Conservation (phyloP, 345 rosid species). For the Euphorbia lathyris region DNA sequence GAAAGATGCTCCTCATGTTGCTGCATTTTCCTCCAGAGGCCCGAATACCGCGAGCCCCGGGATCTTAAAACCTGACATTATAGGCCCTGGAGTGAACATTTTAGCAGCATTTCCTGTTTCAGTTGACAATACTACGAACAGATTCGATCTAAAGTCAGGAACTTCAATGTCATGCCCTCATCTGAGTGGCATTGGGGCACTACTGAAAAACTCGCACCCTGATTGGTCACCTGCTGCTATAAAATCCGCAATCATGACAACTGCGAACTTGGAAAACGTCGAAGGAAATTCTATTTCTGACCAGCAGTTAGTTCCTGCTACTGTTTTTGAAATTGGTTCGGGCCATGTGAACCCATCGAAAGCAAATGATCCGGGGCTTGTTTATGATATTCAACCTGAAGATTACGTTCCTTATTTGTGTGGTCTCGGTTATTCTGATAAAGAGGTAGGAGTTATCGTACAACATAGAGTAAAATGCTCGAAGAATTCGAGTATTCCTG, state of each 20-base stretch:
- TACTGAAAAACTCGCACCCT: constrained; percentile 47
- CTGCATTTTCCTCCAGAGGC: constrained; percentile 14
- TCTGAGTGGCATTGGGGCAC: constrained; percentile 55
- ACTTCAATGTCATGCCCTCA: constrained; percentile 65
- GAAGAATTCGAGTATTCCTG: constrained; percentile 2
- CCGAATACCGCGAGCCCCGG: constrained; percentile 16
- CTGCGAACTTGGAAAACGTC: constrained; percentile 13
- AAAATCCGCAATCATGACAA: constrained; percentile 53
- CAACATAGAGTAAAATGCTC: constrained; percentile 10
- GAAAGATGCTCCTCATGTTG: constrained; percentile 15
- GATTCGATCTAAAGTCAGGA: constrained; percentile 32
- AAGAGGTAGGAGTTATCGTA: neutral
- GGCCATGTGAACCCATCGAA: constrained; percentile 44
- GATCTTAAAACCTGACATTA: constrained; percentile 23
- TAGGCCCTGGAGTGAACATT: constrained; percentile 24
- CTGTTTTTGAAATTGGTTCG: constrained; percentile 47
- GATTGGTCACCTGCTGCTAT: constrained; percentile 65
- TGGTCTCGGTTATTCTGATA: constrained; percentile 12
- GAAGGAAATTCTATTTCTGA: constrained; percentile 16
- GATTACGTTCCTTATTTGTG: constrained; percentile 17
- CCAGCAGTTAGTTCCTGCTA: constrained; percentile 18
- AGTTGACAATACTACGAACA: neutral
- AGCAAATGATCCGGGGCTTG: constrained; percentile 43
- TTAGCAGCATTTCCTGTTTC: constrained; percentile 10
- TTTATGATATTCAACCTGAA: constrained; percentile 35